Conservation (phyloP, 305 asterid species). For the Fraxinus greggii region DNA sequence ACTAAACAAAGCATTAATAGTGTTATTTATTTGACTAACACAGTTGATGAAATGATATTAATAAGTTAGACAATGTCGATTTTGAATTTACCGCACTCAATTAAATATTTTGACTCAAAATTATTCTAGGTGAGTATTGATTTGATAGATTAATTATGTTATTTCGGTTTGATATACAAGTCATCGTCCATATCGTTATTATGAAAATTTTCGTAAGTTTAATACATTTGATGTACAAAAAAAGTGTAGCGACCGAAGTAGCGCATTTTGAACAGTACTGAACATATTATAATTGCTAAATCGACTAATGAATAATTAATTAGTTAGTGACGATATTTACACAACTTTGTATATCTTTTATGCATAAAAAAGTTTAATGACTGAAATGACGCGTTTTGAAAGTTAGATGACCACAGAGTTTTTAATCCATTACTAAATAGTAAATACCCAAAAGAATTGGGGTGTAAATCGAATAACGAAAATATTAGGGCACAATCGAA, state of each 20-base stretch:
- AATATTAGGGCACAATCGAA: not conserved
- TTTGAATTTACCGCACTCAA: too few relatives aligned
- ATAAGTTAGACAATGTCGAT: too few relatives aligned
- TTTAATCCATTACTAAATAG: not conserved
- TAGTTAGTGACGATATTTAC: not conserved
- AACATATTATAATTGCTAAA: not conserved
- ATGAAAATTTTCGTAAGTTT: too few relatives aligned
- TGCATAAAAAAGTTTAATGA: not conserved
- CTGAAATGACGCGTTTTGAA: not conserved
- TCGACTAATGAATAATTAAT: not conserved
- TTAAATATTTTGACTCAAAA: too few relatives aligned
- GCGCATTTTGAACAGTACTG: not conserved
- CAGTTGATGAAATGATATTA: too few relatives aligned
- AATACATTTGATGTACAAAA: not conserved
- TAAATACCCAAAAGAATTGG: not conserved
- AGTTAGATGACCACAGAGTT: not conserved
- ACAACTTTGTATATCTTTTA: not conserved
- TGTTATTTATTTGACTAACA: too few relatives aligned
- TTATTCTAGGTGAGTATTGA: too few relatives aligned
- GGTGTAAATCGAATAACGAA: not conserved
- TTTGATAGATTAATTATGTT: too few relatives aligned
- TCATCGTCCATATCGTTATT: too few relatives aligned
- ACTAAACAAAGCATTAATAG: too few relatives aligned
- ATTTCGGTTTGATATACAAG: too few relatives aligned
- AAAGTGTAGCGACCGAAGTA: not conserved